A percentile compares a stretch with the other conserved stretches of the same genome.
Conservation (phyloP, 2,329 filamentous ascomycete genomes). For the Lachnellula cervina region DNA sequence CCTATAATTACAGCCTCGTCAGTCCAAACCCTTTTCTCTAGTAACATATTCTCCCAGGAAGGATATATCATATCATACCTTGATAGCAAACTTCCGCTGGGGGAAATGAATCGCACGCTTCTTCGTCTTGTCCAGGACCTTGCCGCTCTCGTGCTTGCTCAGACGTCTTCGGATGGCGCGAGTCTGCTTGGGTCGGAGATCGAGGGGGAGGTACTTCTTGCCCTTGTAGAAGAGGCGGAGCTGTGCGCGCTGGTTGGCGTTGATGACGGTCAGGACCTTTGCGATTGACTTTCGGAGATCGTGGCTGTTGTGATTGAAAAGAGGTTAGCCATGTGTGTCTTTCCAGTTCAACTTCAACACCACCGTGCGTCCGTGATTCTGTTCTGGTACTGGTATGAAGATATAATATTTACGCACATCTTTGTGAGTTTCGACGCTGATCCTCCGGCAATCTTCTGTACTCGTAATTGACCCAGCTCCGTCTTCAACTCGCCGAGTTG, state of each 20-base stretch:
- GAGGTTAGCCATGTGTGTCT: neutral
- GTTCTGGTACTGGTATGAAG: too few species aligned
- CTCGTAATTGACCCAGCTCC: slow-evolving; percentile 92
- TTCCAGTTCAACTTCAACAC: neutral
- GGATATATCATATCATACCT: slow-evolving; percentile 47
- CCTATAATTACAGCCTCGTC: slow-evolving; percentile 17
- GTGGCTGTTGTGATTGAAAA: slow-evolving; percentile 56
- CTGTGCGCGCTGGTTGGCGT: slow-evolving; percentile 97
- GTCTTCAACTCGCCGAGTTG: slow-evolving; percentile 93
- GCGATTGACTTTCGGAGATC: slow-evolving; percentile 99
- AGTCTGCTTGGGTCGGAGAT: slow-evolving; percentile 97
- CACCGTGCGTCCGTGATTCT: neutral
- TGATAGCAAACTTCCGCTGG: slow-evolving; percentile 97
- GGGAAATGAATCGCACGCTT: slow-evolving; percentile 97
- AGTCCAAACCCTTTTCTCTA: slow-evolving; percentile 5
- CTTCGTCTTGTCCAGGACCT: slow-evolving; percentile 88
- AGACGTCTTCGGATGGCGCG: slow-evolving; percentile 95
- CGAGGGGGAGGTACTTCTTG: slow-evolving; percentile 99
- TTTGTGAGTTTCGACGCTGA: slow-evolving; percentile 93
- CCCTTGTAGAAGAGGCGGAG: slow-evolving; percentile 99
- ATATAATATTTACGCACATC: slow-evolving; percentile 63
- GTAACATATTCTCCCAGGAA: neutral
- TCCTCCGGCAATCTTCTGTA: slow-evolving; percentile 94
- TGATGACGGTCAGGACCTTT: slow-evolving; percentile 98
- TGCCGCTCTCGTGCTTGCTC: slow-evolving; percentile 82